These are phyloP conservation scores for Orobanche coerulescens DNA, from an alignment of 257 asterid genomes.

Conservation along the genomic window DNA sequence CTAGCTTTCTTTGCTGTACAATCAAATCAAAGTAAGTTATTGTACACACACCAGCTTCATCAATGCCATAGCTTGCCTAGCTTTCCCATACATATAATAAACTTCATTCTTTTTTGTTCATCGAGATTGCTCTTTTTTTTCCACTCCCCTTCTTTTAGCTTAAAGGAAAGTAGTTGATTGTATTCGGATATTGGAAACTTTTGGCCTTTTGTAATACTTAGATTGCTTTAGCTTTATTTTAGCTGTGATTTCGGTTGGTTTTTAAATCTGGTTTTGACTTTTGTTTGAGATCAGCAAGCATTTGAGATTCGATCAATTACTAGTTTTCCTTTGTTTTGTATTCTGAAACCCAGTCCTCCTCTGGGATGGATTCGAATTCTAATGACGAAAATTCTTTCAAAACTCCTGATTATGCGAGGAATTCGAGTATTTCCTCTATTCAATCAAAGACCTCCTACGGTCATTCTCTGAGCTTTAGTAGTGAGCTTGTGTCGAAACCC, in stretches of 20 bases:
- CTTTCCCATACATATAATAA: no score
- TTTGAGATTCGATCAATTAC: constrained; percentile 32
- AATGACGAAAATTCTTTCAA: constrained; percentile 25
- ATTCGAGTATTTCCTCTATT: constrained; percentile 45
- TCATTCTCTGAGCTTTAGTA: constrained; percentile 48
- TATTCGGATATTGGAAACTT: no score
- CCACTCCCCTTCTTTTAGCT: no score
- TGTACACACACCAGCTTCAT: constrained; percentile 18
- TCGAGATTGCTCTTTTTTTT: no score
- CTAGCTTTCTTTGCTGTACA: constrained; percentile 18
- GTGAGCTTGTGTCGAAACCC: constrained; percentile 47
- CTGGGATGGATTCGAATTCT: constrained; percentile 47
- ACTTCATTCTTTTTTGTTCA: no score
- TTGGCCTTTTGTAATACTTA: no score
- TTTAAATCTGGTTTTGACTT: no score
- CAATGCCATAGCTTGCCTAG: constrained; percentile 18
- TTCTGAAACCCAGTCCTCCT: constrained; percentile 21
- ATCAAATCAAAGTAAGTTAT: constrained; percentile 15
- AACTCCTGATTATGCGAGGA: constrained; percentile 31
- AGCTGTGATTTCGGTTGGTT: no score
- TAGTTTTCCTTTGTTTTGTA: constrained; percentile 25
- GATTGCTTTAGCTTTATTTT: no score
- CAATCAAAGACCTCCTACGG: constrained; percentile 35
- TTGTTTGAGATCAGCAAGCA: no score
- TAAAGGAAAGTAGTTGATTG: no score